Evolutionary conservation across 2,329 filamentous ascomycete genomes (phyloP), one percentile per base, ranked within the genome.

Genomic region (Neonectria neomacrospora): DNA sequence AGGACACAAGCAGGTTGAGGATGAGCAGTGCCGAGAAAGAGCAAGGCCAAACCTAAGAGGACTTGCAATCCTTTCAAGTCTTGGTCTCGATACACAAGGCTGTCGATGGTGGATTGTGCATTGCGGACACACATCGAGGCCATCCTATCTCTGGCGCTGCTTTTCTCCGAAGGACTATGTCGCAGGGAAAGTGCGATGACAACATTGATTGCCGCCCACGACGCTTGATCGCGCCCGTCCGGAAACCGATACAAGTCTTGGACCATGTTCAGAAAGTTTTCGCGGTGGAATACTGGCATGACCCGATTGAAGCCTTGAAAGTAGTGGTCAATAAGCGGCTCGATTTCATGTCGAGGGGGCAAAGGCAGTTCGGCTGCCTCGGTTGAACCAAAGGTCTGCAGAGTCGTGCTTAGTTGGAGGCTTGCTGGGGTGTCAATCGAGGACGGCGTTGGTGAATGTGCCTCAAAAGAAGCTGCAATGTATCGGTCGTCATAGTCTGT

Each of bases 131-230:
- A 65, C 1, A 8, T n/a, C 0, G 3, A 28, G 4, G 51, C 48
- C 22, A 50, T 28, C 12, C 22, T 30, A 11, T 32, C 18, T 5
- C 28, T 0, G 1, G 28, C 8, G 5, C 12, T 41, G 8, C 18
- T 54, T 2, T 50, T 10, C 10, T 3, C 5, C 7, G 50, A 44
- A 16, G 11, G 5, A 4, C n/a, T 20, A 28, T 45, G 50, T 32
- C 54, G 53, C 1, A 66, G 16, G 5, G 58, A 50, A 11, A 67
- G n/a, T 16, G 65, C 65, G 3, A 67, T 28, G 16, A 67, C 57
- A 2, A 67, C 44, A 18, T 56, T 54, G 9, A 67, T 50, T n/a
- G 44, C 39, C 1, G 52, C 51, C 60, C 44, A 47, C 0, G 50
- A 37, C 23, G 22, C 28, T 20, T 23, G 9, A 5, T 51, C 39